Conservation (phyloP, 768 basidiomycete genomes). For the Pulveroboletus sp. region DNA sequence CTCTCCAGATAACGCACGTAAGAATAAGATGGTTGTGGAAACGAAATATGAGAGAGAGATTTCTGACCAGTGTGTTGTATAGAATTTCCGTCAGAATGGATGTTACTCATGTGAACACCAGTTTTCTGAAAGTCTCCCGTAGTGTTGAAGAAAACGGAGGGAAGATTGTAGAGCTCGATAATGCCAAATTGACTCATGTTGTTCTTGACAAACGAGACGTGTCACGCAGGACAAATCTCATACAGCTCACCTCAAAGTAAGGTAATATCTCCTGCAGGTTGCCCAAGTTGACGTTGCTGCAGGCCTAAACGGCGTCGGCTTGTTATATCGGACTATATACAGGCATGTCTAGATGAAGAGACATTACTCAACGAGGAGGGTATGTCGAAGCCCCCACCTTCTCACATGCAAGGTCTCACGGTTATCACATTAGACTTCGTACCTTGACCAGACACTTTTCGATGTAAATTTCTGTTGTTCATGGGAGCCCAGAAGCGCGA, state of each 20-base stretch:
- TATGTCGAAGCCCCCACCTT: constrained; percentile 3
- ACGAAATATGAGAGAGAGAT: constrained; percentile 51
- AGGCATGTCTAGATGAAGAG: constrained; percentile 75
- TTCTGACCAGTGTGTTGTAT: constrained; percentile 43
- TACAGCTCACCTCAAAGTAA: constrained; percentile 67
- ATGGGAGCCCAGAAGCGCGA: neutral
- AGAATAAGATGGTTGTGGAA: constrained; percentile 57
- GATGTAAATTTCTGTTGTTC: neutral
- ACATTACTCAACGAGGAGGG: constrained; percentile 85
- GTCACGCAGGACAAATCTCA: constrained; percentile 65
- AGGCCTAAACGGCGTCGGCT: constrained; percentile 82
- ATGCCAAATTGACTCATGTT: constrained; percentile 83
- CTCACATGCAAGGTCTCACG: neutral
- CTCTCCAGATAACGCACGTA: constrained; percentile 63
- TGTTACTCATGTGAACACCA: constrained; percentile 24
- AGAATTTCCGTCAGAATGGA: neutral
- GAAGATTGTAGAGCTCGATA: constrained; percentile 56
- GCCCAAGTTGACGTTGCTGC: constrained; percentile 10
- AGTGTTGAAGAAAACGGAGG: constrained; percentile 71
- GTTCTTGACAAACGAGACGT: constrained; percentile 80
- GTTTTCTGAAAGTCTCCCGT: constrained; percentile 49
- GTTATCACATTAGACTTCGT: constrained; percentile 18
- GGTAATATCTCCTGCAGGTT: constrained; percentile 19
- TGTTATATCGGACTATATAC: constrained; percentile 71
- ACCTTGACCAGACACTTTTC: constrained; percentile 12